Base-by-base conservation (phyloP, 495 filamentous ascomycete species). In the Xylaria longipes region DNA sequence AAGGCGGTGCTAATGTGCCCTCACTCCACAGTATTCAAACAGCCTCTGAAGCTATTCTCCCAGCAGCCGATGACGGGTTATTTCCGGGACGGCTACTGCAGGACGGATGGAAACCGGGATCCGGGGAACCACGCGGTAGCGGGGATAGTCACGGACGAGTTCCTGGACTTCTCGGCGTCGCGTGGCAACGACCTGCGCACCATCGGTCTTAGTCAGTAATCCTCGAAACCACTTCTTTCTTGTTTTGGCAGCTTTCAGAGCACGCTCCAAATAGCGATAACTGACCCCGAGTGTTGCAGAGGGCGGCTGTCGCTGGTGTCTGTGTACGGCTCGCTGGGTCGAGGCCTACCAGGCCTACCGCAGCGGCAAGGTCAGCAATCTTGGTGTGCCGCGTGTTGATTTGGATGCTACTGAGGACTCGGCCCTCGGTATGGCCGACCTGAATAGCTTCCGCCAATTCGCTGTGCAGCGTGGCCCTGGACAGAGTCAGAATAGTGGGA, bases 41-140 rank as follows among this genome's bases (percentile, higher is more conserved):
- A 86, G 62, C 89, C 89, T 12, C 84, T 91, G 25, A 79, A 80
- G 37, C 76, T 87, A 66, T 89, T 90, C 82, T 86, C 85, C 67
- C 82, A 85, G 45, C 77, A 82, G 43, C 89, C 89, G 1, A 78
- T 87, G 76, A 90, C 88, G 4, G 89, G 89, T 35, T 90, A 83
- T 80, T 83, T 86, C 69, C 84, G 89, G 31, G 87, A 87, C 68
- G 89, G 89, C 3, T 91, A 88, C 79, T 91, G 89, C 76, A 79
- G 84, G 31, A 83, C 81, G 35, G 83, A 86, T 11, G 73, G 70
- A 27, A 68, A 70, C 8, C 9, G 76, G 69, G 82, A 86, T 64
- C 71, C 72, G n/a, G 82, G 83, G n/a, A 87, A 86, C 64, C 86
- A 87, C 62, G 82, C 84, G 29, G 80, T 87, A 22, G 85, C 86